Conservation (phyloP, 2,329 filamentous ascomycete species). For the Penicillium sp. region DNA sequence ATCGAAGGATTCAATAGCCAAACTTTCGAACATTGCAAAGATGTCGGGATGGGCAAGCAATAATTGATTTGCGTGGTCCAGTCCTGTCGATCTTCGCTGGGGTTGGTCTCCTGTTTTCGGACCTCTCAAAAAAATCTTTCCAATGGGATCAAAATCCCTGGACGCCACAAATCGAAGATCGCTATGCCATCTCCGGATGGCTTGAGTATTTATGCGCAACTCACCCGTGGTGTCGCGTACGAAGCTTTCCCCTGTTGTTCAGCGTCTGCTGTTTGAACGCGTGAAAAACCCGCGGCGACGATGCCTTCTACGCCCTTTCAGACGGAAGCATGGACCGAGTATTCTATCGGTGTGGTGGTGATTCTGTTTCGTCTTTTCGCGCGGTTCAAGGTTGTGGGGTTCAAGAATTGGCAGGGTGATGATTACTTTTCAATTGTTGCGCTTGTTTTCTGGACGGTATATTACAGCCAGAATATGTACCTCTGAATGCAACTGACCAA, state of each 20-base stretch:
- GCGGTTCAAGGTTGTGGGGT: conserved; percentile 45
- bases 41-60: too few species aligned
- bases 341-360: conserved; percentile 45
- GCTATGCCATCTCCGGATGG: not conserved
- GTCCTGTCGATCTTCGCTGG: not conserved
- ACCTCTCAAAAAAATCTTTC: not conserved
- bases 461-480: not conserved
- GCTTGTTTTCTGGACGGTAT: conserved; percentile 46
- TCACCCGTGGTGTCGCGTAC: too few species aligned
- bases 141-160: too few species aligned
- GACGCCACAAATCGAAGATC: too few species aligned
- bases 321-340: conserved; percentile 52
- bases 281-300: not conserved
- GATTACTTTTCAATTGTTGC: conserved; percentile 48
- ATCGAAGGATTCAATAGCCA: not conserved
- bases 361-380: conserved; percentile 48
- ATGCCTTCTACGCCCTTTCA: conserved; percentile 45
- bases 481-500: not conserved
- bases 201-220: not conserved
- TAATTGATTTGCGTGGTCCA: not conserved
- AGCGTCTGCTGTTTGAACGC: not conserved
- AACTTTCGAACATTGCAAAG: not conserved
- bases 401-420: conserved; percentile 50
- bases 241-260: not conserved
- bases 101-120: not conserved